phyloP scores from a whole-genome alignment of 225 moss, liverwort and hornwort genomes.

The Marchantia paleacea region DNA sequence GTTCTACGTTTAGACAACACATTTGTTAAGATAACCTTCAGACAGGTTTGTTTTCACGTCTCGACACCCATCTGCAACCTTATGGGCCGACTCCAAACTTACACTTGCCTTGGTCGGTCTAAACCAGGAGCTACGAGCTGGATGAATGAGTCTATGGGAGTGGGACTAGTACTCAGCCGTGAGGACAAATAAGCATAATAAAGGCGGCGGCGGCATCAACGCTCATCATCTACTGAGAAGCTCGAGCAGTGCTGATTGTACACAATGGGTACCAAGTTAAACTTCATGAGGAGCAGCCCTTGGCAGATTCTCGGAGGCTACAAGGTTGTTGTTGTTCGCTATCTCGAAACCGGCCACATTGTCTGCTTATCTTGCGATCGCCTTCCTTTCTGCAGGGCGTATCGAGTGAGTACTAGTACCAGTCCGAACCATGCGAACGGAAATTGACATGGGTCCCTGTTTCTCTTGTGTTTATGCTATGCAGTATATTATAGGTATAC shows the following conservation, averaged over 20 bases:
- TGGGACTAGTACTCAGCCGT: too few species aligned
- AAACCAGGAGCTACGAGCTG: too few species aligned
- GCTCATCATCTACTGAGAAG: too few species aligned
- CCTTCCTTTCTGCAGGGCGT: background rate
- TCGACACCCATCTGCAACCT: too few species aligned
- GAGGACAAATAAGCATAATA: too few species aligned
- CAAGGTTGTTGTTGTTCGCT: conserved; percentile 23
- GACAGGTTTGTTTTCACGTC: too few species aligned
- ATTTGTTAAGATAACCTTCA: too few species aligned
- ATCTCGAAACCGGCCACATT: background rate
- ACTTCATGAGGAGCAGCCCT: conserved; percentile 27
- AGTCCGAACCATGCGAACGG: background rate
- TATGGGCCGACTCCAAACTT: too few species aligned
- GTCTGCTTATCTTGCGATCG: background rate
- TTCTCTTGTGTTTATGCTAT: conserved; percentile 8
- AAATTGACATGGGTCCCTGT: background rate
- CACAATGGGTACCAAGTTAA: conserved; percentile 11
- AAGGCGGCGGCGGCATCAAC: too few species aligned
- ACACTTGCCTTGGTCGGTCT: too few species aligned
- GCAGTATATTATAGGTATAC: conserved; percentile 74
- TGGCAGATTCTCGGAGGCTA: conserved; percentile 43
- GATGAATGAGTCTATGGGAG: too few species aligned
- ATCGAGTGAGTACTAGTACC: background rate
- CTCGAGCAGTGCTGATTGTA: background rate
- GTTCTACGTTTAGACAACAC: too few species aligned